phyloP scores from a whole-genome alignment of 129 eudicot species.

The Pulicaria dysenterica region DNA sequence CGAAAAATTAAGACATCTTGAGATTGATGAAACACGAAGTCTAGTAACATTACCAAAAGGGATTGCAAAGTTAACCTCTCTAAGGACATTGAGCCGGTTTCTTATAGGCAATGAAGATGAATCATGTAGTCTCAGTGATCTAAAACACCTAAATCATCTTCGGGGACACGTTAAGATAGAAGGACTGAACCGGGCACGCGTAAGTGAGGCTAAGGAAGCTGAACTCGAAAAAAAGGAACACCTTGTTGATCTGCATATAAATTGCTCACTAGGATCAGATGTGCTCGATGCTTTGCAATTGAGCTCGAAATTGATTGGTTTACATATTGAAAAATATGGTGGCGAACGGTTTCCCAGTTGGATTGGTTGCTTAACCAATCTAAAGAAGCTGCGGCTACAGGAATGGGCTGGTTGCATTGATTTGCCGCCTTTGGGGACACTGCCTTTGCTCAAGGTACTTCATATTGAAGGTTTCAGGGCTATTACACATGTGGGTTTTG shows the following conservation, averaged over 20 bases:
- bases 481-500: slow-evolving; percentile 16
- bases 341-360: slow-evolving; percentile 17
- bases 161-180: slow-evolving; percentile 16
- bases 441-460: slow-evolving; percentile 12
- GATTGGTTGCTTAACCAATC: slow-evolving; percentile 11
- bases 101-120: slow-evolving; percentile 5
- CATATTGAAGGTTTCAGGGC: slow-evolving; percentile 18
- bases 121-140: slow-evolving; percentile 14
- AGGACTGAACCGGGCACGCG: slow-evolving; percentile 4
- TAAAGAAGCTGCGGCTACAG: slow-evolving; percentile 8
- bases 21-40: slow-evolving; percentile 14
- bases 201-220: slow-evolving; percentile 22
- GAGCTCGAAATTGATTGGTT: neutral
- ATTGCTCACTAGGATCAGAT: slow-evolving; percentile 4
- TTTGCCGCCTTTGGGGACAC: slow-evolving; percentile 27
- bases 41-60: slow-evolving; percentile 12
- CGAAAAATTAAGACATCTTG: slow-evolving; percentile 17
- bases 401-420: neutral
- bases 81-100: slow-evolving; percentile 21
- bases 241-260: slow-evolving; percentile 7
- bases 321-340: slow-evolving; percentile 18
- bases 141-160: slow-evolving; percentile 18
- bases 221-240: slow-evolving; percentile 17
- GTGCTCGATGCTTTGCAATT: slow-evolving; percentile 16
- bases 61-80: slow-evolving; percentile 21